Base-by-base conservation (phyloP, 441 rosid genomes). In the Pelargonium australe region DNA sequence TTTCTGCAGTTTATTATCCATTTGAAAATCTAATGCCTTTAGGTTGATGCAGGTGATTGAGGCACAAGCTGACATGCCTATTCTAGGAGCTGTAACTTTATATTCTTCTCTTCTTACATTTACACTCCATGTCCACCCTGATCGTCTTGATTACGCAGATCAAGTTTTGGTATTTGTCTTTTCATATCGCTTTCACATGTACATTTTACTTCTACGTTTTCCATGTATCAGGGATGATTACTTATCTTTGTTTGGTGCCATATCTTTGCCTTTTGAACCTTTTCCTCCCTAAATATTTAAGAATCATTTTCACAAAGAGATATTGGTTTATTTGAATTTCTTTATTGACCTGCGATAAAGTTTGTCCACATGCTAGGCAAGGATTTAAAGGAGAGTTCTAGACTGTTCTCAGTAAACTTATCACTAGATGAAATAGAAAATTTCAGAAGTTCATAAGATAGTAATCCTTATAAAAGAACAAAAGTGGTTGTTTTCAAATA, bases 91-190 rank as follows among this genome's bases (percentile, higher is more conserved):
- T 75, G 94, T 90, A 76, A 88, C 96, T 69, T 80, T 92, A 67
- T 92, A 92, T 83, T 95, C 98, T 12, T 92, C 98, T 74, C 99
- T 95, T 81, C 97, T 92, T 64, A 95, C 88, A 63, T 95, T 95
- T 81, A 92, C 97, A 53, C 97, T 92, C 65, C 95, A 89, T 79
- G 98, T 95, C 71, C 99, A 95, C 73, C 98, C 99, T 40, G 99
- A 95, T 71, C 90, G 99, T 66, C 89, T 95, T 75, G 97, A 95
- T 80, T 95, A 95, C 81, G 98, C 96, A 9, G 99, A 95, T 81
- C 96, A 95, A 92, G 99, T 94, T 58, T 76, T 94, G 99, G 99
- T 91, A 91, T 79, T 65, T 31, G 44, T 68, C 74, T 69, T 69
- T 68, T 45, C 70, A 68, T 55, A 67, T 31, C 49, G 66, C 55